phyloP scores from a whole-genome alignment of 345 rosid species.

The Populus ilicifolia region DNA sequence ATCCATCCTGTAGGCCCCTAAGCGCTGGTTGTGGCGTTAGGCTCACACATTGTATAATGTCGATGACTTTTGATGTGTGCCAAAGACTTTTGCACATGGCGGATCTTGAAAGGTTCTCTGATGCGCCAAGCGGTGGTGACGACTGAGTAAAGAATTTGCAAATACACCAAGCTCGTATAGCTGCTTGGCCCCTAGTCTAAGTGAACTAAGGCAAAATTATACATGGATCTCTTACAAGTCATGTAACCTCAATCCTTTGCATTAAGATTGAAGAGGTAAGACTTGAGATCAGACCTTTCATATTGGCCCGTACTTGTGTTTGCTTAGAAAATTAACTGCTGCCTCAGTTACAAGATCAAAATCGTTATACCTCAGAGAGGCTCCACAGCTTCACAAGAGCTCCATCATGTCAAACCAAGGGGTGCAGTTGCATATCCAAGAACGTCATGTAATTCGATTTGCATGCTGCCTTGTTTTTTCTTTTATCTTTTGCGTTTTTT shows the following conservation, averaged over 20 bases:
- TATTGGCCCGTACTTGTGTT: too few species aligned
- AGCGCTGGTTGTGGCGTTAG: neutral
- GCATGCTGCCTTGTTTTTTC: neutral
- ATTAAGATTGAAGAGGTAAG: too few species aligned
- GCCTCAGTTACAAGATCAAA: neutral
- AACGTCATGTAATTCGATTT: conserved; percentile 30
- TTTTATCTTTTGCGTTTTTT: neutral
- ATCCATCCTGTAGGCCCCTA: too few species aligned
- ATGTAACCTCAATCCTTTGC: too few species aligned
- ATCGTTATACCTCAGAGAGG: neutral
- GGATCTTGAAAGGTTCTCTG: conserved; percentile 9
- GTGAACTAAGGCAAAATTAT: neutral
- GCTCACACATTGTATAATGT: neutral
- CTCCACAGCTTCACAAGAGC: neutral
- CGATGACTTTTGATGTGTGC: neutral
- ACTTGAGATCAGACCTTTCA: too few species aligned
- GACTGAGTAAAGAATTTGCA: conserved; percentile 30
- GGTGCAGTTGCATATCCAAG: conserved; percentile 28
- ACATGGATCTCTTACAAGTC: too few species aligned
- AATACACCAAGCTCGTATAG: neutral
- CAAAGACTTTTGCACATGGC: neutral
- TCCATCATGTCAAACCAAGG: conserved; percentile 23
- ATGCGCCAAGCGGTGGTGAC: conserved; percentile 4
- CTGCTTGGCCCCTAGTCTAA: conserved; percentile 16
- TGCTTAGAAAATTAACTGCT: neutral